Evolutionary conservation across 768 basidiomycete genomes (phyloP).

Genomic region (Leccinum disarticulatum): DNA sequence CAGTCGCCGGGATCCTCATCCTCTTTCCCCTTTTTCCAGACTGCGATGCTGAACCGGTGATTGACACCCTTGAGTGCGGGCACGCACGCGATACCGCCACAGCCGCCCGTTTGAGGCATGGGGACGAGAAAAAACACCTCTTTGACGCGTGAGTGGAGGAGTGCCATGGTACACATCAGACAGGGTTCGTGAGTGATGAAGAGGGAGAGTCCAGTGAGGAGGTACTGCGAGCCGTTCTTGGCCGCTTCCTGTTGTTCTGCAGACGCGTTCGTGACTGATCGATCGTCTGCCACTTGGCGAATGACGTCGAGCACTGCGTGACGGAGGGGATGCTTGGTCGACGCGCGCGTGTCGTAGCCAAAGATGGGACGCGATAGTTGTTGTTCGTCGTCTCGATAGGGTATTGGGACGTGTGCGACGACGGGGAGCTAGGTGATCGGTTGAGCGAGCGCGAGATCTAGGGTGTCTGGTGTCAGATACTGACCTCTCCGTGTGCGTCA

Average conservation of each 20-base stretch:
- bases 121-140: constrained; percentile 75
- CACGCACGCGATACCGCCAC: constrained; percentile 73
- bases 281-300: constrained; percentile 60
- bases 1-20: constrained; percentile 2
- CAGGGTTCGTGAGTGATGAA: constrained; percentile 98
- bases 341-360: constrained; percentile 69
- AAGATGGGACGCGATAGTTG: constrained; percentile 40
- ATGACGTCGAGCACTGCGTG: constrained; percentile 84
- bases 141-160: constrained; percentile 92
- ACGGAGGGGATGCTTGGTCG: constrained; percentile 73
- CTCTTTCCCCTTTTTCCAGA: constrained; percentile 50
- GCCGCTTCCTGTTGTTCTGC: constrained; percentile 15
- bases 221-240: constrained; percentile 77
- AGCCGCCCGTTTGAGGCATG: constrained; percentile 82
- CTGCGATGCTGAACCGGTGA: constrained; percentile 76
- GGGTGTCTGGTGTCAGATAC: constrained; percentile 9
- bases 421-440: constrained; percentile 59
- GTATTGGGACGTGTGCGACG: constrained; percentile 64
- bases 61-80: constrained; percentile 86
- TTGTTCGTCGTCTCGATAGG: constrained; percentile 39
- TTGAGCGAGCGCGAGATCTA: neutral
- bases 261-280: neutral
- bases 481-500: constrained; percentile 56
- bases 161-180: constrained; percentile 96
- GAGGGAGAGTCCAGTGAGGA: constrained; percentile 78